These are phyloP conservation scores for Aplosporella prunicola DNA, from an alignment of 2,329 filamentous ascomycete species.

Conservation along the genomic window DNA sequence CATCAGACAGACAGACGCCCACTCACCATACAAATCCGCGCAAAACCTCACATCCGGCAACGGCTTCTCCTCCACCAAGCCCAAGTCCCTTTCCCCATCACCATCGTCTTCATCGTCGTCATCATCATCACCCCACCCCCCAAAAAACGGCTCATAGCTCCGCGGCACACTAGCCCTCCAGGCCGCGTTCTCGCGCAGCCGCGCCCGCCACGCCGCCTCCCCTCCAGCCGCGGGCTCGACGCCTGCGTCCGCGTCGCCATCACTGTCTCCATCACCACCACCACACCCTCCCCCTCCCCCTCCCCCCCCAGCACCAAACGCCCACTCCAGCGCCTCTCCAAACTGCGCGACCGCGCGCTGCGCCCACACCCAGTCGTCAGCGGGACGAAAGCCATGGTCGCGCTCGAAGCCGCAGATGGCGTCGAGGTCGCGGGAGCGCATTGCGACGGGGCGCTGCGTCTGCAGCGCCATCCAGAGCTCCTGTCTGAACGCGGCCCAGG, in stretches of 20 bases:
- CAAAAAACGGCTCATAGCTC: constrained; percentile 25
- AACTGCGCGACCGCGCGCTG: constrained; percentile 7
- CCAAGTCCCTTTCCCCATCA: no score
- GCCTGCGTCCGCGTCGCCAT: not conserved
- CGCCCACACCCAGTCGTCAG: constrained; percentile 6
- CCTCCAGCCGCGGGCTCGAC: constrained; percentile 22
- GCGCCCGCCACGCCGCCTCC: constrained; percentile 17
- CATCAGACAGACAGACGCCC: not conserved
- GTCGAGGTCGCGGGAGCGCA: no score
- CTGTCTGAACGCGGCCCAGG: constrained; percentile 30
- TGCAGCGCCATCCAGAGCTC: constrained; percentile 24
- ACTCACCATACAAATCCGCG: constrained; percentile 23
- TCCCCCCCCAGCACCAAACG: not conserved
- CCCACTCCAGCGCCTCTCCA: constrained; percentile 1
- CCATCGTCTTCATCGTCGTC: not conserved
- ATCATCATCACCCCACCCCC: not conserved
- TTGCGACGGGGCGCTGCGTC: constrained; percentile 13
- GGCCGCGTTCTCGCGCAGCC: constrained; percentile 26
- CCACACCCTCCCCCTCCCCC: not conserved
- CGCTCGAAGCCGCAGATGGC: not conserved
- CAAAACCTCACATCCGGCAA: constrained; percentile 28
- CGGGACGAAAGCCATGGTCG: not conserved
- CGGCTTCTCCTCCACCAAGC: not conserved
- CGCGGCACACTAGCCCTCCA: constrained; percentile 24
- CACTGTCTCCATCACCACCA: not conserved